phyloP scores from a whole-genome alignment of 176 grass and related monocot species.

The Elymus sibiricus region DNA sequence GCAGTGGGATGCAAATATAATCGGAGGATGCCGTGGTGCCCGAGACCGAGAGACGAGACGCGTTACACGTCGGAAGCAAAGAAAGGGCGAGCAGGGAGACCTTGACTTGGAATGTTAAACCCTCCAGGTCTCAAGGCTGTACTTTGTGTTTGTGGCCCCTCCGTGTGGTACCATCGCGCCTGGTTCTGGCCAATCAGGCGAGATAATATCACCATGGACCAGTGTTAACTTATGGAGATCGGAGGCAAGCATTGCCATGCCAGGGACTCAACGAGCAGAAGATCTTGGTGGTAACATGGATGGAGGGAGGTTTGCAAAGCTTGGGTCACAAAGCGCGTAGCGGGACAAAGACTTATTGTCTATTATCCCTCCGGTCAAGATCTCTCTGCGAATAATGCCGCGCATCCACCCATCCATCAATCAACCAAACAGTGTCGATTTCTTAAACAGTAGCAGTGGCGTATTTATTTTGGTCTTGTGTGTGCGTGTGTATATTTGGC shows the following conservation, averaged over 20 bases:
- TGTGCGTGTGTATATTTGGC: too few species aligned
- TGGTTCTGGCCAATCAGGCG: not conserved
- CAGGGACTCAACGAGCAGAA: not conserved
- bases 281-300: not conserved
- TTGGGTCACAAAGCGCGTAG: not conserved
- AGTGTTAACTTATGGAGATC: not conserved
- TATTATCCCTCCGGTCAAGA: not conserved
- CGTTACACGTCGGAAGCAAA: constrained; percentile 43
- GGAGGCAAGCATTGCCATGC: not conserved
- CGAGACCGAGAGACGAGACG: not conserved
- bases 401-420: not conserved
- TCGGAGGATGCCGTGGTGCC: not conserved
- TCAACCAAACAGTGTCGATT: not conserved
- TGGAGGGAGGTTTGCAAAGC: too few species aligned
- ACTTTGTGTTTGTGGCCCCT: too few species aligned
- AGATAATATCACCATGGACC: not conserved
- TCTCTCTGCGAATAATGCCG: not conserved
- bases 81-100: not conserved
- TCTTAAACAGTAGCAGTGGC: not conserved
- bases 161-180: not conserved
- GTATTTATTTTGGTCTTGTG: not conserved
- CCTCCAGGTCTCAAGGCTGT: too few species aligned
- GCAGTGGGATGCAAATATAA: not conserved
- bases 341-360: not conserved
- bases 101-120: not conserved